phyloP scores from a whole-genome alignment of 768 basidiomycete genomes.

The Baorangia bicolor region DNA sequence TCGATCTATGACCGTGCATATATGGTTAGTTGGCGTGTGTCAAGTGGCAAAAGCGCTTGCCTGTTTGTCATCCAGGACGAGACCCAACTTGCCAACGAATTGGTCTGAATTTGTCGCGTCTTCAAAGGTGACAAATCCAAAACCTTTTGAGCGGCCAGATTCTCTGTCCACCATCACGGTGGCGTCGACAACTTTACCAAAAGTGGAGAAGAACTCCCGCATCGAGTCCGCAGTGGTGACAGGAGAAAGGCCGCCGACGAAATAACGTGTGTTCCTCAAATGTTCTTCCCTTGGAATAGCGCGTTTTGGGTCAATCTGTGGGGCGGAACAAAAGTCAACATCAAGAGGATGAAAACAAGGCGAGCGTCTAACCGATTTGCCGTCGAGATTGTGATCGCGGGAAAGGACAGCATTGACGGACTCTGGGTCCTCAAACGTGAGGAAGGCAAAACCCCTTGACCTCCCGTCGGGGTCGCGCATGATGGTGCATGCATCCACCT shows the following conservation, averaged over 20 bases:
- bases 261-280: constrained; percentile 71
- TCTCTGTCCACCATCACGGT: constrained; percentile 87
- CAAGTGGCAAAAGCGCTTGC: constrained; percentile 37
- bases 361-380: constrained; percentile 60
- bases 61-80: constrained; percentile 75
- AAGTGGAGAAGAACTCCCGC: constrained; percentile 66
- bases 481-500: constrained; percentile 80
- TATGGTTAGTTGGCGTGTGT: not conserved
- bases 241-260: constrained; percentile 74
- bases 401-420: constrained; percentile 64
- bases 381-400: constrained; percentile 70
- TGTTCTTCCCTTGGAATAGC: constrained; percentile 85
- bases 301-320: constrained; percentile 83
- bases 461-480: constrained; percentile 78
- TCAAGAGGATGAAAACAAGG: not conserved
- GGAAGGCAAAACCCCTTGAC: constrained; percentile 81
- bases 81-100: constrained; percentile 63
- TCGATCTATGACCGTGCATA: constrained; percentile 54
- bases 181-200: constrained; percentile 79
- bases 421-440: constrained; percentile 72
- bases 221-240: constrained; percentile 69
- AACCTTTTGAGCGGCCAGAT: constrained; percentile 73
- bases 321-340: not conserved
- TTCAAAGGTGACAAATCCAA: constrained; percentile 83
- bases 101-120: constrained; percentile 61